Evolutionary conservation across 768 basidiomycete genomes (phyloP).

Genomic region (Lanmaoa rubissima): DNA sequence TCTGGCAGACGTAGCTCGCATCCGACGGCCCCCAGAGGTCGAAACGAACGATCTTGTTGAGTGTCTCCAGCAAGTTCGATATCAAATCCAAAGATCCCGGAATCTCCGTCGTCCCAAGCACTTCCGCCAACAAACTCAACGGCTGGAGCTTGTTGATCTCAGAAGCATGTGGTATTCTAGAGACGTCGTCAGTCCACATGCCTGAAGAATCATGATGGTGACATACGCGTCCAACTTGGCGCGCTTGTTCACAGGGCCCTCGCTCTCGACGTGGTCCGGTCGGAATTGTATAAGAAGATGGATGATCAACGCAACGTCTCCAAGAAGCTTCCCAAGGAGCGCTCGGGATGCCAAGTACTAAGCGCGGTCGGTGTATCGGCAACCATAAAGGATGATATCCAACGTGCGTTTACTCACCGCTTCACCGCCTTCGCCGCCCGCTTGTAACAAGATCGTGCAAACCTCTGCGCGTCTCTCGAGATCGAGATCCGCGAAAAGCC

Average conservation of each 20-base stretch:
- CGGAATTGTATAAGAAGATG: constrained; percentile 51
- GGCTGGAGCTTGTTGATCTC: constrained; percentile 43
- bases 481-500: constrained; percentile 54
- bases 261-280: constrained; percentile 40
- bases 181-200: neutral
- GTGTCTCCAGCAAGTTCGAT: constrained; percentile 65
- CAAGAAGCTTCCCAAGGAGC: constrained; percentile 47
- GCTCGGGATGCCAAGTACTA: constrained; percentile 49
- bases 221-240: constrained; percentile 62
- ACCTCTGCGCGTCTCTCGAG: constrained; percentile 54
- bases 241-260: constrained; percentile 60
- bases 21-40: constrained; percentile 58
- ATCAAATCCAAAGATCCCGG: constrained; percentile 73
- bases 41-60: constrained; percentile 62
- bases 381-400: neutral
- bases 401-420: constrained; percentile 38
- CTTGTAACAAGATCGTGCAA: constrained; percentile 54
- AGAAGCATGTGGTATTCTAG: constrained; percentile 21
- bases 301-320: constrained; percentile 51
- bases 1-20: constrained; percentile 75
- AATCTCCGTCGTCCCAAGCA: constrained; percentile 60
- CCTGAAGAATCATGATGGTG: constrained; percentile 10
- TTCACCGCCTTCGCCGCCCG: constrained; percentile 46
- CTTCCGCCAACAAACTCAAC: constrained; percentile 64
- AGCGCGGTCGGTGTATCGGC: neutral